A percentile compares a stretch with the other conserved stretches of the same genome.
Evolutionary conservation across 441 rosid genomes (phyloP).

Genomic region (Monsonia emarginata): DNA sequence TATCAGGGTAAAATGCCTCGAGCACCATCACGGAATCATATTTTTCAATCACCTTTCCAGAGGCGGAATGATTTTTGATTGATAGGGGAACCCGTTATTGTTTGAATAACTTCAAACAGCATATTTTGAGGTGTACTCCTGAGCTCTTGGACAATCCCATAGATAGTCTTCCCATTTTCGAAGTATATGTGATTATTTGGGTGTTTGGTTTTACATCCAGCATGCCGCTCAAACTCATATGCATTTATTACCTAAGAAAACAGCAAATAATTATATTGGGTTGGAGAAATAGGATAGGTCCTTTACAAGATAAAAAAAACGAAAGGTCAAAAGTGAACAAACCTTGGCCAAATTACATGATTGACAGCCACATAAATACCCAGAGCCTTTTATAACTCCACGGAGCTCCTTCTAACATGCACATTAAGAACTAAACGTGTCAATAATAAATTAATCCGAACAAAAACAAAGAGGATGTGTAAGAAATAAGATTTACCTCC

Average conservation of each 20-base stretch:
- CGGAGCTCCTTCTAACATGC: constrained; percentile 43
- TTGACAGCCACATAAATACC: constrained; percentile 63
- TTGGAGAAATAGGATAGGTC: background rate
- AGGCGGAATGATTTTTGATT: constrained; percentile 57
- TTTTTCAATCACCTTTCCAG: constrained; percentile 49
- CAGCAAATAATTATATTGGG: constrained; percentile 15
- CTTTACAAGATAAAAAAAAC: background rate
- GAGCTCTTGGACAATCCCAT: constrained; percentile 61
- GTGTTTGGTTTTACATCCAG: constrained; percentile 67
- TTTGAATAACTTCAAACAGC: constrained; percentile 52
- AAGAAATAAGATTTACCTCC: constrained; percentile 36
- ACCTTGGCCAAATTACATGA: constrained; percentile 54
- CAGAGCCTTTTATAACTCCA: constrained; percentile 63
- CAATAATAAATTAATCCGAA: background rate
- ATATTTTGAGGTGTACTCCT: constrained; percentile 49
- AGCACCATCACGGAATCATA: constrained; percentile 1
- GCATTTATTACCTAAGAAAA: constrained; percentile 48
- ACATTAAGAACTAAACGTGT: constrained; percentile 12
- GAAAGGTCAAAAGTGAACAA: constrained; percentile 2
- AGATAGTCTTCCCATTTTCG: constrained; percentile 66
- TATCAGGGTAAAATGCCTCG: background rate
- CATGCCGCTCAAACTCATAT: constrained; percentile 65
- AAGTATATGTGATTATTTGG: constrained; percentile 70
- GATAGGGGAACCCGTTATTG: constrained; percentile 52
- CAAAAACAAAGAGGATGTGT: background rate